Evolutionary conservation across 768 basidiomycete genomes (phyloP).

Genomic region (Tulasnella sp.): DNA sequence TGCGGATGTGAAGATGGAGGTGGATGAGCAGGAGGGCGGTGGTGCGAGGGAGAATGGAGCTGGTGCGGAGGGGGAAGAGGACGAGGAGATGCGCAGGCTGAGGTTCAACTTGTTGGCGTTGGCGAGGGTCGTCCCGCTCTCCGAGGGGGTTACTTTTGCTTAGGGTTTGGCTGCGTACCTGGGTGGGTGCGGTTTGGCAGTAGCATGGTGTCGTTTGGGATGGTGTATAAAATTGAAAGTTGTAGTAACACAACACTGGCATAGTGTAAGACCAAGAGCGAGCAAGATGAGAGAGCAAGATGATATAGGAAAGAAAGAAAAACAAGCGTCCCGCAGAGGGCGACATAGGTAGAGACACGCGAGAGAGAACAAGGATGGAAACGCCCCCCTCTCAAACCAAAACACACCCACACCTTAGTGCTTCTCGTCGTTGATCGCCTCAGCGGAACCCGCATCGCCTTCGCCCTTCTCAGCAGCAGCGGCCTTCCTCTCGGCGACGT

Average conservation of each 20-base stretch:
- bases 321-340: neutral
- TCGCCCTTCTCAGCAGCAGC: neutral
- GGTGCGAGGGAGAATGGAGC: slow-evolving; percentile 42
- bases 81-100: slow-evolving; percentile 56
- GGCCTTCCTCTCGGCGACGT: neutral
- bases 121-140: slow-evolving; percentile 75
- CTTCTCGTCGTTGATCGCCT: neutral
- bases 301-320: neutral
- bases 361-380: too few relatives aligned
- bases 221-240: neutral
- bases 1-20: slow-evolving; percentile 34
- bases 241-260: neutral
- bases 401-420: neutral
- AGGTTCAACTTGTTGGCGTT: slow-evolving; percentile 76
- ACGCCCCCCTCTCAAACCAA: neutral
- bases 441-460: neutral
- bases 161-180: neutral
- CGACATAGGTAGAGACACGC: neutral
- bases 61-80: slow-evolving; percentile 41
- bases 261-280: neutral
- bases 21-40: slow-evolving; percentile 35
- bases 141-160: slow-evolving; percentile 57
- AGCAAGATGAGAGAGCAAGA: neutral
- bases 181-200: too few relatives aligned
- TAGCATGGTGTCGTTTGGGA: too few relatives aligned